Percentiles rank a stretch among this genome's conserved stretches.
These are phyloP conservation scores for Castanospermum australe DNA, from an alignment of 306 rosid species.

Conservation along the genomic window DNA sequence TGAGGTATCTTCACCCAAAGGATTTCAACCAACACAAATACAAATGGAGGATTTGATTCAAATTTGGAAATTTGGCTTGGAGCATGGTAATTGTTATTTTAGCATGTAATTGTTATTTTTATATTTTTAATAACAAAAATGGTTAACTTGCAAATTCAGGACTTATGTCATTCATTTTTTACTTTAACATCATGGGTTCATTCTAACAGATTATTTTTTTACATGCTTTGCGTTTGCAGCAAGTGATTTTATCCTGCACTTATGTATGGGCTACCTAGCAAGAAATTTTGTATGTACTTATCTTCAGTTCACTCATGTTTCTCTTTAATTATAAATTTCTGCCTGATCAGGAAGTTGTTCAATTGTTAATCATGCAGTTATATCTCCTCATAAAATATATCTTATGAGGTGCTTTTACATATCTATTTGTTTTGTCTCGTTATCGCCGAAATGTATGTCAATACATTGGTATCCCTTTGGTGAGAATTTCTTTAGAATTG, in stretches of 20 bases:
- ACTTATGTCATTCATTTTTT: not conserved
- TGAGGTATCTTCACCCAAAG: slow-evolving; percentile 40
- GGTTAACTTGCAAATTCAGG: not conserved
- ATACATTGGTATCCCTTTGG: not conserved
- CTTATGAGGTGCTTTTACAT: not conserved
- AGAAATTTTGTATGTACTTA: slow-evolving; percentile 74
- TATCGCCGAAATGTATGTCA: not conserved
- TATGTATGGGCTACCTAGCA: slow-evolving; percentile 67
- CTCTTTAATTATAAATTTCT: not conserved
- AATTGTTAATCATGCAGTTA: not conserved
- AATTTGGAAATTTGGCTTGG: slow-evolving; percentile 64
- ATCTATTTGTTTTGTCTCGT: not conserved
- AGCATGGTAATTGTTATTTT: slow-evolving; percentile 59
- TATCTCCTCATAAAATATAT: not conserved
- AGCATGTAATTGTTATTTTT: slow-evolving; percentile 15
- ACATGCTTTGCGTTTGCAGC: slow-evolving; percentile 50
- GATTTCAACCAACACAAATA: slow-evolving; percentile 34
- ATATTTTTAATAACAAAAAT: not conserved
- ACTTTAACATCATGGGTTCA: slow-evolving; percentile 3
- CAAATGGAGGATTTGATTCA: slow-evolving; percentile 57
- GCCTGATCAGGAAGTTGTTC: not conserved
- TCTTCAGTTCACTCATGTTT: slow-evolving; percentile 15
- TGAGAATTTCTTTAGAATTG: slow-evolving; percentile 9
- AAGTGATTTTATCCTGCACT: slow-evolving; percentile 45
- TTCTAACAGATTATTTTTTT: slow-evolving; percentile 30